Base-by-base conservation (phyloP, 805 yeast genomes). In the Ogataea saltuana region DNA sequence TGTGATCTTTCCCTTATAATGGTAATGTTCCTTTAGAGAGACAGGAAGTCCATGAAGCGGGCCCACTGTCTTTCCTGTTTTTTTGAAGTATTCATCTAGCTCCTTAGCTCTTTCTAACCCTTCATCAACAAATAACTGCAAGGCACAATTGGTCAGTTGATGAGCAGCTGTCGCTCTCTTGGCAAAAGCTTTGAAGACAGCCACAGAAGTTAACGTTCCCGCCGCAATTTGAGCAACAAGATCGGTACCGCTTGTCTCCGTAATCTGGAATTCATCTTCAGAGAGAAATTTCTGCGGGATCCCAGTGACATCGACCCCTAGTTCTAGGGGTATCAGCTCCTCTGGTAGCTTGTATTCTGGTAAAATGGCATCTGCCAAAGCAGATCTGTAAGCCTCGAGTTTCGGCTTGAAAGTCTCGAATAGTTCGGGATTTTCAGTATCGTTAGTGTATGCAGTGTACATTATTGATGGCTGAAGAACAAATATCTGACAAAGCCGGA, bases 21-120 rank as follows among this genome's bases (percentile, higher is more conserved):
- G 63, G 51, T 68, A 71, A 34, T 81, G 80, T 50, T 81, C 87
- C 57, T 81, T 81, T 42, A 81, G 60, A 1, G 85, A 78, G 38
- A 81, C 65, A 5, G 86, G 85, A 50, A 81, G 60, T 2, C 87
- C 86, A 33, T 83, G 85, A 41, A 81, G 65, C 1, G 83, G 81
- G 34, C 81, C 81, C 19, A 76, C 60, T 0, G 77, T 64, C 39
- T 72, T 62, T 2, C 79, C 78, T 37, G 72, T 68, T 37, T 69
- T 65, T 17, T 57, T 55, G 44, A 62, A 65, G 50, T 71, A 70
- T 3, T 74, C 77, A 63, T 82, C 86, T 43, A 78, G 64, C 51
- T 72, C 76, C 48, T 70, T 47, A 2, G 81, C 80, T 36, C 75
- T 63, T 36, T 63, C 53, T 41, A 76, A 58, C 11, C 79, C 80